These are phyloP conservation scores for Cercospora janseana DNA, from an alignment of 2,329 filamentous ascomycete species.

Conservation along the genomic window DNA sequence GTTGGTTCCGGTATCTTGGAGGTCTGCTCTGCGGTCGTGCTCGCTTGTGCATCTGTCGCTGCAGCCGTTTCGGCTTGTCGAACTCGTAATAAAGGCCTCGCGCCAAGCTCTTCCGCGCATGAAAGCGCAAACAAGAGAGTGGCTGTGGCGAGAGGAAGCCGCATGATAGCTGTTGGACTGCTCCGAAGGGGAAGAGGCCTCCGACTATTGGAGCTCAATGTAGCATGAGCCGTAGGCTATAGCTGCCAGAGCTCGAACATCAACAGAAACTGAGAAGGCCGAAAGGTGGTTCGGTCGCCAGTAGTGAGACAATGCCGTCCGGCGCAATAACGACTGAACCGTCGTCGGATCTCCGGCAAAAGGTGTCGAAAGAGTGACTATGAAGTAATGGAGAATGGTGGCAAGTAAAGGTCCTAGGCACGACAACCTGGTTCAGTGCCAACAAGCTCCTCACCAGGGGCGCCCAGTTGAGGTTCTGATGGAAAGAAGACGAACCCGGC, in stretches of 20 bases:
- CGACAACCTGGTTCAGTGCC: slow-evolving; percentile 10
- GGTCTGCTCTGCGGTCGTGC: slow-evolving; percentile 8
- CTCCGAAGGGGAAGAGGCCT: background rate
- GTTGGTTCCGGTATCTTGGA: slow-evolving; percentile 5
- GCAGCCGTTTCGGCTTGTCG: slow-evolving; percentile 11
- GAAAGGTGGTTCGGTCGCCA: slow-evolving; percentile 15
- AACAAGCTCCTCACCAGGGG: slow-evolving; percentile 6
- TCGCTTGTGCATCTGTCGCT: slow-evolving; percentile 6
- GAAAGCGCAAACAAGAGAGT: slow-evolving; percentile 12
- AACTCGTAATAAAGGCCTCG: slow-evolving; percentile 4
- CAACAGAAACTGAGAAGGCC: background rate
- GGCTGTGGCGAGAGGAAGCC: slow-evolving; percentile 3
- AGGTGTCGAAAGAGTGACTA: slow-evolving; percentile 1
- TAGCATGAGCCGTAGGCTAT: slow-evolving; percentile 6
- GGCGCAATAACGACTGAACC: background rate
- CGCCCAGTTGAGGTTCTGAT: slow-evolving; percentile 13
- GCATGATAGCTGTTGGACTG: slow-evolving; percentile 9
- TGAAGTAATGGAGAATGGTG: slow-evolving; percentile 5
- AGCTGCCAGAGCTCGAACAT: background rate
- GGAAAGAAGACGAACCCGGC: slow-evolving; percentile 6
- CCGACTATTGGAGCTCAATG: slow-evolving; percentile 8
- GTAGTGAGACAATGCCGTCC: slow-evolving; percentile 8
- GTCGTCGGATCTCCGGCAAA: background rate
- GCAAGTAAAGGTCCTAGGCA: slow-evolving; percentile 8
- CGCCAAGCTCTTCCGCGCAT: slow-evolving; percentile 13